These are phyloP conservation scores for Plenodomus tracheiphilus DNA, from an alignment of 2,329 filamentous ascomycete species.

Conservation along the genomic window DNA sequence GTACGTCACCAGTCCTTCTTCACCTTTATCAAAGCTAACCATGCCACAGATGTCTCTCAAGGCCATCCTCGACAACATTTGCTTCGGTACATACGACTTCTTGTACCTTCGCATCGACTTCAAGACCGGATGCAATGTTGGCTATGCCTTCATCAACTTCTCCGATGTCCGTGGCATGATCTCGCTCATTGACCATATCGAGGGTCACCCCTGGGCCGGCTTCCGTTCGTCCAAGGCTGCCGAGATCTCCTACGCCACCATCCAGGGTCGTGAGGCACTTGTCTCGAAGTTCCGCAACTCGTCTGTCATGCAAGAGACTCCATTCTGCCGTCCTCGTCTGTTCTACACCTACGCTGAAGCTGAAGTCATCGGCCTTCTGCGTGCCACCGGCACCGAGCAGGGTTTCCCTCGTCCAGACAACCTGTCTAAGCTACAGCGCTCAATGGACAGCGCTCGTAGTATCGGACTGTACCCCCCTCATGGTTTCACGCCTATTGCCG, in stretches of 20 bases:
- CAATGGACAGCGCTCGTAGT: slow-evolving; percentile 82
- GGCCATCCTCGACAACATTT: slow-evolving; percentile 75
- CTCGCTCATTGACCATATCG: slow-evolving; percentile 33
- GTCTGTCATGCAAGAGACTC: slow-evolving; percentile 86
- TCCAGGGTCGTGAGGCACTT: slow-evolving; percentile 88
- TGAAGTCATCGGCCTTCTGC: slow-evolving; percentile 39
- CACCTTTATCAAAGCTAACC: slow-evolving; percentile 14
- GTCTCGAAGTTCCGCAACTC: slow-evolving; percentile 97
- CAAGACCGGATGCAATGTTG: slow-evolving; percentile 66
- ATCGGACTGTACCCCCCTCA: slow-evolving; percentile 86
- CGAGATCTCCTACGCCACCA: slow-evolving; percentile 94
- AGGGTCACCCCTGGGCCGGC: slow-evolving; percentile 64
- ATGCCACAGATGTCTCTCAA: slow-evolving; percentile 59
- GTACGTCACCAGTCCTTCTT: slow-evolving; percentile 32
- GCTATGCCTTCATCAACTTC: slow-evolving; percentile 98
- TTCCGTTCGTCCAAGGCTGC: slow-evolving; percentile 84
- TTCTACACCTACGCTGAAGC: slow-evolving; percentile 57
- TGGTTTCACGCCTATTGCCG: slow-evolving; percentile 71
- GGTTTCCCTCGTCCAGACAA: slow-evolving; percentile 80
- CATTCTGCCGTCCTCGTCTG: slow-evolving; percentile 76
- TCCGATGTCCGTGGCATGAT: slow-evolving; percentile 60
- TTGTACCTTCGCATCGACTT: slow-evolving; percentile 85
- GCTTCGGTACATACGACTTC: slow-evolving; percentile 86
- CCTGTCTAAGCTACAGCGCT: slow-evolving; percentile 82
- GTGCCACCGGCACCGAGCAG: slow-evolving; percentile 70